phyloP scores from a whole-genome alignment of 148 eudicot genomes.

The Cornus kousa region DNA sequence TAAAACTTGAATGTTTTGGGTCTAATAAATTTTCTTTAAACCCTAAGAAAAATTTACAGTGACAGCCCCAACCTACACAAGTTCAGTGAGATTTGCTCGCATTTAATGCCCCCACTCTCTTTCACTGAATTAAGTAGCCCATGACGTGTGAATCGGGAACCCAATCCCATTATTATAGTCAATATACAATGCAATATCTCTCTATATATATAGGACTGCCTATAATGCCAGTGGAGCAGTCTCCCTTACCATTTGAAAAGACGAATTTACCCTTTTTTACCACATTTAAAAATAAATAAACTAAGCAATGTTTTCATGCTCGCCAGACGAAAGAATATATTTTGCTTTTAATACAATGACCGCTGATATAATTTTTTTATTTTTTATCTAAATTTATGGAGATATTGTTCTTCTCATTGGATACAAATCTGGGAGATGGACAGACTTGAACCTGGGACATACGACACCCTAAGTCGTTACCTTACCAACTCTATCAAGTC shows the following conservation, averaged over 20 bases:
- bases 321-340: too few relatives aligned
- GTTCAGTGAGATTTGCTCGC: slow-evolving; percentile 13
- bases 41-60: background rate
- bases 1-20: background rate
- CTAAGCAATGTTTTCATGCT: too few relatives aligned
- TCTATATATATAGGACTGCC: background rate
- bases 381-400: too few relatives aligned
- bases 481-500: too few relatives aligned
- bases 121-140: slow-evolving; percentile 1
- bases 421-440: too few relatives aligned
- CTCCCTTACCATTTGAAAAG: too few relatives aligned
- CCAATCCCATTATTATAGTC: background rate
- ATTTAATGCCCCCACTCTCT: slow-evolving; percentile 1
- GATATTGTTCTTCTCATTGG: too few relatives aligned
- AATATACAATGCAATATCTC: background rate
- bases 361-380: too few relatives aligned
- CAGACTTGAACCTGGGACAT: too few relatives aligned
- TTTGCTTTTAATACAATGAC: too few relatives aligned
- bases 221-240: background rate
- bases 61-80: background rate
- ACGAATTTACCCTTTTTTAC: background rate
- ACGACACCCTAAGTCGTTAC: too few relatives aligned
- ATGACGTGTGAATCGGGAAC: slow-evolving; percentile 10
- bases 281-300: too few relatives aligned
- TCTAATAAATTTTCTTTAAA: background rate